Evolutionary conservation across 2,329 filamentous ascomycete species (phyloP).

Genomic region (Hypoxylon sp.): DNA sequence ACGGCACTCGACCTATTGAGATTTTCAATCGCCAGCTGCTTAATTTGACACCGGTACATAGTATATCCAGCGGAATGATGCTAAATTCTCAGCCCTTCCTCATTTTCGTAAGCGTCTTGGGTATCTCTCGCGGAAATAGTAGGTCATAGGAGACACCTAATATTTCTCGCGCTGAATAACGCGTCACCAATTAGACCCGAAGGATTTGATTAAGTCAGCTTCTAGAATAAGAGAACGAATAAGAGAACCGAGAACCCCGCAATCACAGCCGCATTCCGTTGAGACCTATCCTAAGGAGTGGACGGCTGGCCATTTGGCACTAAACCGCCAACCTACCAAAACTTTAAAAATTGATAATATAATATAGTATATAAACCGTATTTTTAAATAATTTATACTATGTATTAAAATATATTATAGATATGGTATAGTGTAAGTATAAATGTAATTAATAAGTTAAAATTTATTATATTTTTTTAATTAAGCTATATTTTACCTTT

Average conservation of each 20-base stretch:
- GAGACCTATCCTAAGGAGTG: not conserved
- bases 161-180: not conserved
- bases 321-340: no score
- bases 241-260: slow-evolving; percentile 8
- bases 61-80: not conserved
- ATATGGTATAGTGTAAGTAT: no score
- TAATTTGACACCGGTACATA: slow-evolving; percentile 2
- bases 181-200: not conserved
- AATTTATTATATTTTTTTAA: no score
- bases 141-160: not conserved
- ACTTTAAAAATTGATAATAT: no score
- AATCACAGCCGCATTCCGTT: slow-evolving; percentile 6
- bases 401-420: no score
- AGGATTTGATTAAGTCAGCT: slow-evolving; percentile 9
- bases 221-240: slow-evolving; percentile 6
- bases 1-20: slow-evolving; percentile 1
- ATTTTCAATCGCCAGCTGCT: slow-evolving; percentile 4
- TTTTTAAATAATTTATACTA: no score
- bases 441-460: no score
- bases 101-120: not conserved
- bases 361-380: no score
- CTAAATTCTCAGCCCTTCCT: not conserved
- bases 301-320: no score
- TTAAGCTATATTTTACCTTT: no score
- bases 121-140: not conserved